Evolutionary conservation across 2,329 filamentous ascomycete species (phyloP), one percentile per base, ranked within the genome.

Genomic region (Pseudocercospora musae): DNA sequence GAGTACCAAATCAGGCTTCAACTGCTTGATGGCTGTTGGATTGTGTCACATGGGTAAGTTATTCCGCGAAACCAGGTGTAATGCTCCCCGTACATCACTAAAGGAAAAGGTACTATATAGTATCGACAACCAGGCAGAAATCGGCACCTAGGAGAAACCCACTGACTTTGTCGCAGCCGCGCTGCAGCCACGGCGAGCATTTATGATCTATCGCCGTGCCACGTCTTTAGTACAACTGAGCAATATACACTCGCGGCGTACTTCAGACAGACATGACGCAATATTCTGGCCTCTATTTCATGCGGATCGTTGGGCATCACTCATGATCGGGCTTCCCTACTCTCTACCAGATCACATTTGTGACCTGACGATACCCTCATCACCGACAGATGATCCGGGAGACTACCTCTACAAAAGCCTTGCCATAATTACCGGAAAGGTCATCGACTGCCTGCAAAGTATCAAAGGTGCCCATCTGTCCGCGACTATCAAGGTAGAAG

Each of bases 251-350:
- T 40, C 49, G 13, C 60, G 57, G 3, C 59, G 40, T 21, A 53
- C 40, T 23, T 58, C 53, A 2, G 55, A 62, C 33, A 52, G 27
- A 48, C 55, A 63, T 6, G 58, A 61, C 7, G n/a, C 23, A 4
- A 23, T 67, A 1, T 67, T 67, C 53, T 67, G 65, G 65, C 60
- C 62, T 29, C 40, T 65, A 8, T 67, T 67, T 25, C 62, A 65
- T 40, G 60, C 62, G 4, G 65, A 67, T 37, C 54, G 65, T 57
- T 67, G 65, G 62, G 60, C 62, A 4, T 65, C 62, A 4, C 54
- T 67, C 13, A 65, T 65, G 55, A 64, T 67, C 7, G 62, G 60
- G 15, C 55, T 65, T 15, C 65, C 65, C 3, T 65, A 62, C 21
- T 58, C 52, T 13, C 31, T 63, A 8, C 42, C 59, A 4, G 62